Conservation (phyloP, 2,329 filamentous ascomycete species). For the Lomentospora prolificans region DNA sequence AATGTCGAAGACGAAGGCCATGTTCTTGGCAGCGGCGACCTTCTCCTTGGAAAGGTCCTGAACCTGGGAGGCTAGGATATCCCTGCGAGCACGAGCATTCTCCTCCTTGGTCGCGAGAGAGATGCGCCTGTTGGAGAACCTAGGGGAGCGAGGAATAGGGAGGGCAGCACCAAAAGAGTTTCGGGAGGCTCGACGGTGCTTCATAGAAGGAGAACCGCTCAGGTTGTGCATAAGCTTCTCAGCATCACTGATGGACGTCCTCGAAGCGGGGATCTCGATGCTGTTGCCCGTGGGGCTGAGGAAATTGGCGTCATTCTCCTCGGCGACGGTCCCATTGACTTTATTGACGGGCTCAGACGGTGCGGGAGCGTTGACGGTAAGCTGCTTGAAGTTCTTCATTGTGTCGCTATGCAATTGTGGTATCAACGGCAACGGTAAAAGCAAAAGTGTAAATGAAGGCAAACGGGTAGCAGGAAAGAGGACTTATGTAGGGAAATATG, state of each 20-base stretch:
- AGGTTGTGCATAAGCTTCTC: conserved; percentile 64
- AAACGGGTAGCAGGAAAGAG: not conserved
- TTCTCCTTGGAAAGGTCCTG: conserved; percentile 59
- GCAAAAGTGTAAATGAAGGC: not conserved
- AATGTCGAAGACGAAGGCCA: conserved; percentile 74
- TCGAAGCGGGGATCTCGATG: conserved; percentile 60
- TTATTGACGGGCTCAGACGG: not conserved
- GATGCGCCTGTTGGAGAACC: conserved; percentile 57
- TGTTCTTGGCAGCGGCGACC: conserved; percentile 62
- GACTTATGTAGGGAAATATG: too few relatives aligned
- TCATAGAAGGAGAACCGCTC: conserved; percentile 57
- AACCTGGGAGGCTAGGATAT: conserved; percentile 60
- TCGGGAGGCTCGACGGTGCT: conserved; percentile 56
- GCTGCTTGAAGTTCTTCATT: not conserved
- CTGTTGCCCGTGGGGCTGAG: conserved; percentile 20
- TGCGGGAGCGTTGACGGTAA: not conserved
- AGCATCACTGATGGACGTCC: conserved; percentile 59
- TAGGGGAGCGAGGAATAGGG: conserved; percentile 62
- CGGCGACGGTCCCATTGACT: not conserved
- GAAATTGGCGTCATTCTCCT: not conserved
- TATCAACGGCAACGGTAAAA: too few relatives aligned
- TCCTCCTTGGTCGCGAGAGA: conserved; percentile 22
- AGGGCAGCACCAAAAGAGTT: conserved; percentile 68
- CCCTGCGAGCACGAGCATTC: conserved; percentile 37
- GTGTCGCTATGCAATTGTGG: not conserved